A percentile compares a stretch with the other conserved stretches of the same genome.
phyloP scores from a whole-genome alignment of 2,329 filamentous ascomycete species.

The Hymenoscyphus albidus region DNA sequence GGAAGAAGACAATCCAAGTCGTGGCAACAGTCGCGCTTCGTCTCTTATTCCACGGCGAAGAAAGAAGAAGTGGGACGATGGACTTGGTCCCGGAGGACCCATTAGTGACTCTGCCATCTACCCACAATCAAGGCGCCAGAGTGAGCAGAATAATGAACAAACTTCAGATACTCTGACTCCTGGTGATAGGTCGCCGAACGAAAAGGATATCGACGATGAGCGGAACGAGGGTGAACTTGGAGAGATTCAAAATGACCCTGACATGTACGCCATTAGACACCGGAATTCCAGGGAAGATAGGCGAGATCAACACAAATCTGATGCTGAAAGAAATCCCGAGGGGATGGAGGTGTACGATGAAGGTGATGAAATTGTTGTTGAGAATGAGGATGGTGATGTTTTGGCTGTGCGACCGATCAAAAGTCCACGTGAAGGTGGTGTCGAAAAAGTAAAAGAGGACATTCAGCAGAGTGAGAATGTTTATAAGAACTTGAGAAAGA shows the following conservation, averaged over 20 bases:
- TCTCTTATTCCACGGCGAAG: slow-evolving; percentile 59
- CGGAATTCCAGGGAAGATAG: slow-evolving; percentile 35
- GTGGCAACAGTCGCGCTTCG: slow-evolving; percentile 54
- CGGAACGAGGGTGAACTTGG: slow-evolving; percentile 31
- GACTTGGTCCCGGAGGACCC: slow-evolving; percentile 77
- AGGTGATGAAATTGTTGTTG: slow-evolving; percentile 72
- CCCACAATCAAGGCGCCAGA: slow-evolving; percentile 46
- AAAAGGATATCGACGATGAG: slow-evolving; percentile 33
- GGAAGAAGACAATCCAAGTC: slow-evolving; percentile 63
- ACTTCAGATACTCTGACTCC: slow-evolving; percentile 33
- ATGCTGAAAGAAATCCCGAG: slow-evolving; percentile 32
- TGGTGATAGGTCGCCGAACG: slow-evolving; percentile 28
- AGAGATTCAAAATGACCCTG: slow-evolving; percentile 35
- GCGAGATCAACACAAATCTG: slow-evolving; percentile 30
- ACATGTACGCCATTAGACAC: slow-evolving; percentile 35
- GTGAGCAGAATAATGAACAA: slow-evolving; percentile 26
- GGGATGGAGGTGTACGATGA: slow-evolving; percentile 73
- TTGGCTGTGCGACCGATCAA: slow-evolving; percentile 57
- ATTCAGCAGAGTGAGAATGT: slow-evolving; percentile 33
- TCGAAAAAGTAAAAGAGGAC: slow-evolving; percentile 37
- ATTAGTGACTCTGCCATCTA: slow-evolving; percentile 87
- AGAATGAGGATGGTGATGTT: slow-evolving; percentile 85
- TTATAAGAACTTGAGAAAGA: slow-evolving; percentile 31
- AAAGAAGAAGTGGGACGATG: slow-evolving; percentile 65
- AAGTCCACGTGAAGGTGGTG: slow-evolving; percentile 2